Evolutionary conservation across 106 monocot genomes (phyloP).

Genomic region (Narthecium ossifragum): DNA sequence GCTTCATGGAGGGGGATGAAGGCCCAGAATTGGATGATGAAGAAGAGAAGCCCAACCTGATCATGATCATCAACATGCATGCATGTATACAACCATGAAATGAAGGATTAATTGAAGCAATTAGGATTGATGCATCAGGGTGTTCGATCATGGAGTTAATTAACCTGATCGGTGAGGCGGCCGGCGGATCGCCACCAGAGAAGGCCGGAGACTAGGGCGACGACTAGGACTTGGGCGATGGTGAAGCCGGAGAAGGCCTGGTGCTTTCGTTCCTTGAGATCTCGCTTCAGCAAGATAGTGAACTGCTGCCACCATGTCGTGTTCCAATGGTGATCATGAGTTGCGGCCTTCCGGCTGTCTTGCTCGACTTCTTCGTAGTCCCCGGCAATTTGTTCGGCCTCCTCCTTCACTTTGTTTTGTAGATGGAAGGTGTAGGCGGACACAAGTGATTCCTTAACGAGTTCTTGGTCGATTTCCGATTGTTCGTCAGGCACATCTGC

Average conservation of each 20-base stretch:
- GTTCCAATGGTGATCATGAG: slow-evolving; percentile 9
- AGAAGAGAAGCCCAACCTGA: slow-evolving; percentile 70
- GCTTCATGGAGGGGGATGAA: slow-evolving; percentile 92
- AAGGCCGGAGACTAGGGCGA: slow-evolving; percentile 12
- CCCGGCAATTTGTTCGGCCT: neutral
- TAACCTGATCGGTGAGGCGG: slow-evolving; percentile 17
- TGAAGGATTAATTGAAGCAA: too few relatives aligned
- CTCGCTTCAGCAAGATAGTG: slow-evolving; percentile 19
- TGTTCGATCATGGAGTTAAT: too few relatives aligned
- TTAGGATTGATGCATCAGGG: neutral
- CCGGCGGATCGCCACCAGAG: slow-evolving; percentile 28
- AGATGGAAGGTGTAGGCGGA: slow-evolving; percentile 19
- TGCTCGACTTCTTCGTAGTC: neutral
- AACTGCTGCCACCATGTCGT: slow-evolving; percentile 38
- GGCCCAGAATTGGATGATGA: slow-evolving; percentile 85
- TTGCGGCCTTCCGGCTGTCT: neutral
- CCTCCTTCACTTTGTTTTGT: neutral
- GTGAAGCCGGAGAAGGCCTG: slow-evolving; percentile 21
- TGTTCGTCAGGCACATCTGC: neutral
- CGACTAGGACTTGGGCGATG: slow-evolving; percentile 18
- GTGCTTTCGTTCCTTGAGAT: slow-evolving; percentile 28
- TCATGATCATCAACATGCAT: neutral
- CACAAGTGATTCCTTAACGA: slow-evolving; percentile 10
- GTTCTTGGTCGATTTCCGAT: neutral
- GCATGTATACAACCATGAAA: neutral